Conservation (phyloP, 805 yeast species). For the Kluyveromyces dobzhanskii region DNA sequence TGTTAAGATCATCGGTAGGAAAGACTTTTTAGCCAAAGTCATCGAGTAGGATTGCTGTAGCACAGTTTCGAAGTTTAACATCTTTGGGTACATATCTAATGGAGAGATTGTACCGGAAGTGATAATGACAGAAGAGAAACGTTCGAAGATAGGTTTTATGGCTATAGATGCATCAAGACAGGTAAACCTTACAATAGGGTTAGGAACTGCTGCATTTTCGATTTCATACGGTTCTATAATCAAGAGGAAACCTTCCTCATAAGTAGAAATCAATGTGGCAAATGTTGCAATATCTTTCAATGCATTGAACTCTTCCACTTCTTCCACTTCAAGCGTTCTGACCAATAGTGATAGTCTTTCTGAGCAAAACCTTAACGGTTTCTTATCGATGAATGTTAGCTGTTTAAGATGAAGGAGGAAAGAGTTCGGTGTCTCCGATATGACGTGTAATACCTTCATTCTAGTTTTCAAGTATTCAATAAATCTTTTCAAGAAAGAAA, state of each 20-base stretch:
- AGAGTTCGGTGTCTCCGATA: slow-evolving; percentile 94
- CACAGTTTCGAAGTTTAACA: slow-evolving; percentile 90
- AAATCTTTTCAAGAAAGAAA: slow-evolving; percentile 84
- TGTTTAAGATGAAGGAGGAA: slow-evolving; percentile 90
- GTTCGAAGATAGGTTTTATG: slow-evolving; percentile 91
- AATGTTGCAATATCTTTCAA: slow-evolving; percentile 93
- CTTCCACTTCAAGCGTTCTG: slow-evolving; percentile 77
- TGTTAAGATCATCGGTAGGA: slow-evolving; percentile 91
- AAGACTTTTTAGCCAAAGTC: slow-evolving; percentile 88
- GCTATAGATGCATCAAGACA: slow-evolving; percentile 98
- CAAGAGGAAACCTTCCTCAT: slow-evolving; percentile 85
- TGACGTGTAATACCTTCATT: slow-evolving; percentile 95
- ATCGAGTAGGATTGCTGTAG: slow-evolving; percentile 91
- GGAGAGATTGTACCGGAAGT: slow-evolving; percentile 99
- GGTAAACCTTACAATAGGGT: slow-evolving; percentile 86
- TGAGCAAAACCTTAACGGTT: slow-evolving; percentile 86
- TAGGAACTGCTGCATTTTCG: slow-evolving; percentile 92
- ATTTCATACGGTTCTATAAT: slow-evolving; percentile 95
- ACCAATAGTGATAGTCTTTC: slow-evolving; percentile 85
- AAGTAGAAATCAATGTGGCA: slow-evolving; percentile 92
- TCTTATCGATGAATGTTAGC: slow-evolving; percentile 82
- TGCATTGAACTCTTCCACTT: slow-evolving; percentile 87
- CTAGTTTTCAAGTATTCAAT: slow-evolving; percentile 92
- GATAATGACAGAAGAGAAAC: slow-evolving; percentile 84
- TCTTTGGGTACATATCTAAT: slow-evolving; percentile 95